Evolutionary conservation across 768 basidiomycete genomes (phyloP).

Genomic region (Collybia nuda): DNA sequence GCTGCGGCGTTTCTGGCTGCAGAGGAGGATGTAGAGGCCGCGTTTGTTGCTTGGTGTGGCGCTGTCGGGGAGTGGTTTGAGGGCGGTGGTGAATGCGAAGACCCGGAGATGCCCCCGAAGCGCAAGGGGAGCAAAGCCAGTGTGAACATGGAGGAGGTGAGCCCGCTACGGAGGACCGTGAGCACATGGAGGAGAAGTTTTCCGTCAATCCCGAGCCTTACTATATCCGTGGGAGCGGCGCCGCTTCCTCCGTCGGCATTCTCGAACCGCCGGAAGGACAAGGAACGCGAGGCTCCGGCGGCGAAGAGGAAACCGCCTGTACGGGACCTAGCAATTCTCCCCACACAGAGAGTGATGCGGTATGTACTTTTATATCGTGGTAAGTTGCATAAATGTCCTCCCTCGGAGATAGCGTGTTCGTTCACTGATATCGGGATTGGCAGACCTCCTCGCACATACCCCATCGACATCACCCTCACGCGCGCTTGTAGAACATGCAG

Average conservation of each 20-base stretch:
- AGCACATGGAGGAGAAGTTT: conserved; percentile 25
- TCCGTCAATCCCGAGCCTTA: conserved; percentile 12
- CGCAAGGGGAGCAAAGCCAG: neutral
- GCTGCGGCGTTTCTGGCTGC: conserved; percentile 46
- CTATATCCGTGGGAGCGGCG: neutral
- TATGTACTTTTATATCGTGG: conserved; percentile 66
- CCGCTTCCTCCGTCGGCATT: conserved; percentile 5
- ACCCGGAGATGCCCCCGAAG: neutral
- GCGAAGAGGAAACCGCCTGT: conserved; percentile 29
- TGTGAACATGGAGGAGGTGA: neutral
- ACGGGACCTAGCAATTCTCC: conserved; percentile 66
- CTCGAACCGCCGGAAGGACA: conserved; percentile 10
- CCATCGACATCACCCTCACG: conserved; percentile 52
- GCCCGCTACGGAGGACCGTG: conserved; percentile 10
- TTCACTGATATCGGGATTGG: conserved; percentile 1
- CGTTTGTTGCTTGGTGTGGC: conserved; percentile 49
- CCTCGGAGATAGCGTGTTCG: neutral
- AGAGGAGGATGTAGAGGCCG: conserved; percentile 47
- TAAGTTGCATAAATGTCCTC: conserved; percentile 23
- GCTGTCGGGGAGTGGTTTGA: conserved; percentile 43
- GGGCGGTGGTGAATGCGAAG: conserved; percentile 1
- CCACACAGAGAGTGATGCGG: conserved; percentile 65
- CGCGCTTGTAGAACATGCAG: conserved; percentile 54
- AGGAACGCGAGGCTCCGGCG: conserved; percentile 1
- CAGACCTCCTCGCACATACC: conserved; percentile 58